A percentile compares a stretch with the other conserved stretches of the same genome.
These are phyloP conservation scores for Puccinia hordei DNA, from an alignment of 1,284 basidiomycete genomes.

Conservation along the genomic window DNA sequence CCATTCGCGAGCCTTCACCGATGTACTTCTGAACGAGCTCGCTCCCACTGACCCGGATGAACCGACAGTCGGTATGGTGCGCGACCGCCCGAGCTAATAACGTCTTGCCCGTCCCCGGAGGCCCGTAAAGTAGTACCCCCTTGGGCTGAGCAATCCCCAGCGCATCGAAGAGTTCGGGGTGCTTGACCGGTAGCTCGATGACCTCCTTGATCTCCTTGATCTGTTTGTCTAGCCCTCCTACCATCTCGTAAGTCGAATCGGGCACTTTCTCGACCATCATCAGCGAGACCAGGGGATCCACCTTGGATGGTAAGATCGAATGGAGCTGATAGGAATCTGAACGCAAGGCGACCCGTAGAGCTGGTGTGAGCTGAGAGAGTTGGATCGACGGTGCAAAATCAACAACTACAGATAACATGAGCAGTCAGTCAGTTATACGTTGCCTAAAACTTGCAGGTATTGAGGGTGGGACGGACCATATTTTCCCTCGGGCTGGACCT, in stretches of 20 bases:
- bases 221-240: conserved; percentile 94
- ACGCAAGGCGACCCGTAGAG: conserved; percentile 88
- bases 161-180: conserved; percentile 93
- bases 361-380: conserved; percentile 75
- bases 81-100: conserved; percentile 96
- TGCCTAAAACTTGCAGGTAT: background rate
- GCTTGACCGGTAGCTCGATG: conserved; percentile 96
- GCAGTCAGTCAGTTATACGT: background rate
- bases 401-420: conserved; percentile 68
- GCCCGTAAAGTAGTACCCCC: conserved; percentile 93
- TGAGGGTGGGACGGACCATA: conserved; percentile 69
- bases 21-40: conserved; percentile 99
- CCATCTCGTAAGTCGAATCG: conserved; percentile 99
- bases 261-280: conserved; percentile 99
- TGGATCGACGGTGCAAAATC: conserved; percentile 90
- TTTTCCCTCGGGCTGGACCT: conserved; percentile 98
- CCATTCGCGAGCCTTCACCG: conserved; percentile 94
- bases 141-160: conserved; percentile 97
- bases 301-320: conserved; percentile 74
- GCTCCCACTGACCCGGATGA: conserved; percentile 92
- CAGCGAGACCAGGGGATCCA: conserved; percentile 88
- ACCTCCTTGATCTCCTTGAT: conserved; percentile 99
- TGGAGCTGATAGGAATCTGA: conserved; percentile 87
- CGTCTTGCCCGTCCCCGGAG: conserved; percentile 96
- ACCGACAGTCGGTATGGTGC: conserved; percentile 96